These are phyloP conservation scores for Chamaecyparis obtusa DNA, from an alignment of 75 land plant genomes.

Conservation along the genomic window DNA sequence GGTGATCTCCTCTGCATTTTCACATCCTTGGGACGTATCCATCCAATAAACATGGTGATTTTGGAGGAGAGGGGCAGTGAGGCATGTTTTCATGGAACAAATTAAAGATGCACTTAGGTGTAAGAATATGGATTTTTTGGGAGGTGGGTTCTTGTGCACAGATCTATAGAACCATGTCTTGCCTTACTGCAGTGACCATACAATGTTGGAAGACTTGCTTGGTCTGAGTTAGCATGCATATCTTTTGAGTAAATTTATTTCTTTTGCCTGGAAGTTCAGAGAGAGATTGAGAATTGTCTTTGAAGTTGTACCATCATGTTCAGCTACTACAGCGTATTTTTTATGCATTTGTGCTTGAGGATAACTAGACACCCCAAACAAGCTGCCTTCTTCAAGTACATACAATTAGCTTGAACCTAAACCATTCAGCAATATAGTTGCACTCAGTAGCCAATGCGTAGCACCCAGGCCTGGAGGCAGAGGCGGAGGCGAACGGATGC, in stretches of 20 bases:
- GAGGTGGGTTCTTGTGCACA: background rate
- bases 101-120: background rate
- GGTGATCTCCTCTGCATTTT: no score
- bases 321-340: background rate
- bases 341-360: background rate
- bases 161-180: background rate
- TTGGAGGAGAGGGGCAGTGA: no score
- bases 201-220: background rate
- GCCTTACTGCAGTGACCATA: background rate
- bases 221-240: background rate
- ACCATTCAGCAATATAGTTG: background rate
- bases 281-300: background rate
- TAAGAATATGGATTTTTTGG: background rate
- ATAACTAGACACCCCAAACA: background rate
- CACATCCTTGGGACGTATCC: no score
- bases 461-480: no score
- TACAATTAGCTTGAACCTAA: background rate
- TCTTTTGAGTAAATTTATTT: background rate
- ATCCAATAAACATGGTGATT: no score
- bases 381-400: background rate
- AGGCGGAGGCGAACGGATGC: no score
- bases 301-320: background rate
- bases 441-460: no score
- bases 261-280: background rate
- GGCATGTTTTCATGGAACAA: no score